These are phyloP conservation scores for Hypoxylon subgilvum DNA, from an alignment of 495 filamentous ascomycete genomes.

Conservation along the genomic window DNA sequence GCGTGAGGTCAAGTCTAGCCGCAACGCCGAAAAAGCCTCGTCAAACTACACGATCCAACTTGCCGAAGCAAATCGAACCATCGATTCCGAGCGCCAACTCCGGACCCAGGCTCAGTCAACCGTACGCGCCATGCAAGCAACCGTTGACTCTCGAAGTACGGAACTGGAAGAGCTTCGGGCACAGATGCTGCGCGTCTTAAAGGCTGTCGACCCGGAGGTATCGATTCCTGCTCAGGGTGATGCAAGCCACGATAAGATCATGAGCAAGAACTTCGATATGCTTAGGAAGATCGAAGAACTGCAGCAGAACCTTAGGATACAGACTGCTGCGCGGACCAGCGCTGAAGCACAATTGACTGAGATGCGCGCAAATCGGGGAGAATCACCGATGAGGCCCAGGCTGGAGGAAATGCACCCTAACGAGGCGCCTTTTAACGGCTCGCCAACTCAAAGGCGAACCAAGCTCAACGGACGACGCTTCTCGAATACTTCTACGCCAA, in stretches of 20 bases:
- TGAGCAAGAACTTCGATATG: constrained; percentile 73
- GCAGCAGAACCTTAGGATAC: constrained; percentile 81
- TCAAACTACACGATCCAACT: constrained; percentile 82
- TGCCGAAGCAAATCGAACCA: constrained; percentile 83
- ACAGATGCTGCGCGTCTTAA: constrained; percentile 80
- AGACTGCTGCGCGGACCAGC: constrained; percentile 80
- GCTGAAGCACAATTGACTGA: constrained; percentile 85
- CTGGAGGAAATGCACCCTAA: constrained; percentile 90
- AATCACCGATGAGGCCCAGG: constrained; percentile 70
- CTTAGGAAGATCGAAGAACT: constrained; percentile 89
- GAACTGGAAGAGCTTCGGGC: constrained; percentile 80
- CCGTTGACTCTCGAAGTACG: constrained; percentile 75
- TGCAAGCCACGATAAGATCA: constrained; percentile 52
- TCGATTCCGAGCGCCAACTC: constrained; percentile 90
- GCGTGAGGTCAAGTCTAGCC: constrained; percentile 86
- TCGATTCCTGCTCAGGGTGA: constrained; percentile 53
- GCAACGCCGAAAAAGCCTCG: constrained; percentile 89
- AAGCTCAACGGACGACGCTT: constrained; percentile 75
- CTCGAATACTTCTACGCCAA: constrained; percentile 77
- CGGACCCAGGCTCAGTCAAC: constrained; percentile 85
- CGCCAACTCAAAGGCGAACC: constrained; percentile 75
- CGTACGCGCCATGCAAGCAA: constrained; percentile 75
- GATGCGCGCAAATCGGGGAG: constrained; percentile 73
- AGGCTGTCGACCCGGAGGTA: constrained; percentile 81
- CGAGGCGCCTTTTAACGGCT: constrained; percentile 75